phyloP scores from a whole-genome alignment of 345 rosid species.

The Eucalyptus sideroxylon region DNA sequence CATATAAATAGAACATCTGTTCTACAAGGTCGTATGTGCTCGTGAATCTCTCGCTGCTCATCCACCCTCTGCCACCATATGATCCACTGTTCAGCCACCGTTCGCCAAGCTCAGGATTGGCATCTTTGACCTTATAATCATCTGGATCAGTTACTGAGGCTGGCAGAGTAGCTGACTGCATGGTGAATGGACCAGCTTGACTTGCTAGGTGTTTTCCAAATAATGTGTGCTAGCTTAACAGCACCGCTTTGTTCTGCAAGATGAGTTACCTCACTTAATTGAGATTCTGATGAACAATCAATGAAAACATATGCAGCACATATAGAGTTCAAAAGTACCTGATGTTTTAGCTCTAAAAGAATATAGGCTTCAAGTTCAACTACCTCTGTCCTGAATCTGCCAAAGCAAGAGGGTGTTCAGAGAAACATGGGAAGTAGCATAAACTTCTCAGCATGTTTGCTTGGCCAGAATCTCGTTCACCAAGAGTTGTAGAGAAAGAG shows the following conservation, averaged over 20 bases:
- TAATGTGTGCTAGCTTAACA: background rate
- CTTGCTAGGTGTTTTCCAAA: background rate
- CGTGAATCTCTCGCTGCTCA: constrained; percentile 38
- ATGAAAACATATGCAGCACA: background rate
- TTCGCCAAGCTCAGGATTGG: constrained; percentile 58
- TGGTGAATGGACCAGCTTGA: background rate
- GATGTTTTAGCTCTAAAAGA: background rate
- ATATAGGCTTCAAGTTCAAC: background rate
- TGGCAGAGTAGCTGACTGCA: constrained; percentile 7
- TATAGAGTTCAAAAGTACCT: background rate
- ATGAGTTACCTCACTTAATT: background rate
- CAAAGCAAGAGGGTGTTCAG: background rate
- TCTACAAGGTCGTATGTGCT: constrained; percentile 77
- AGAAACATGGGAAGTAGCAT: background rate
- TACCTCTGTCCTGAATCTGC: background rate
- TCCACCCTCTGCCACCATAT: constrained; percentile 54
- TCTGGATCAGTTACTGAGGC: constrained; percentile 3
- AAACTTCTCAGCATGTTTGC: background rate
- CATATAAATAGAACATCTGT: constrained; percentile 70
- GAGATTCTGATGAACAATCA: background rate
- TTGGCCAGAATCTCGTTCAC: background rate
- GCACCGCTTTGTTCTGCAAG: background rate
- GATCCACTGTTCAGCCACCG: constrained; percentile 45
- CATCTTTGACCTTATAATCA: constrained; percentile 57
- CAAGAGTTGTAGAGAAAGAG: background rate